Conservation (phyloP, 139 green algal genomes). For the Closterium sp. region DNA sequence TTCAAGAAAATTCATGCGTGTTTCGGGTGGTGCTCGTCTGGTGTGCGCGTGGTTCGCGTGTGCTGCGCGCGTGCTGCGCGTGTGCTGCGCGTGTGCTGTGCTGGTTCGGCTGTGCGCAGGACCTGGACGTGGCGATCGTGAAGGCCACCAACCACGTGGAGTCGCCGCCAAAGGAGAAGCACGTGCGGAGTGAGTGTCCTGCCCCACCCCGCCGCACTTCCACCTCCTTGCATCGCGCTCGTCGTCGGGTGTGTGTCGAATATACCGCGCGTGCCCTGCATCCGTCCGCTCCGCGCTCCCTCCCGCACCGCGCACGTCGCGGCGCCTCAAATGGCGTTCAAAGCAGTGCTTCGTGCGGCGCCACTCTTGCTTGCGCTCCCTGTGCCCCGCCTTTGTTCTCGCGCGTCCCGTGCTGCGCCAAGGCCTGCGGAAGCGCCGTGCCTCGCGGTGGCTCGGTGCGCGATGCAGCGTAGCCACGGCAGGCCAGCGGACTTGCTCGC, state of each 20-base stretch:
- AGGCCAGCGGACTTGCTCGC: background rate
- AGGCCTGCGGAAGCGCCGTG: too few relatives aligned
- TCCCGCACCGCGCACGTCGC: background rate
- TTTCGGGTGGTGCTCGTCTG: background rate
- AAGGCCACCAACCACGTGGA: conserved; percentile 85
- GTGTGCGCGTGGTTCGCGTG: background rate
- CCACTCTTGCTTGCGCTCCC: too few relatives aligned
- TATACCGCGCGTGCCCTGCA: too few relatives aligned
- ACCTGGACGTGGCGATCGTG: conserved; percentile 82
- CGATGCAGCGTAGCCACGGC: background rate
- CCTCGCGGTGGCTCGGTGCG: background rate
- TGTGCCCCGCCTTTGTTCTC: background rate
- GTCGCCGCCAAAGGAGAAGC: conserved; percentile 92
- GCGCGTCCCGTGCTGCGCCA: background rate
- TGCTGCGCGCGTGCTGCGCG: background rate
- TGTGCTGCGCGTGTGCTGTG: background rate
- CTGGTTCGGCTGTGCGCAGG: conserved; percentile 22
- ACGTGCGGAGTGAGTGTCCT: conserved; percentile 67
- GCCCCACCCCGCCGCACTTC: background rate
- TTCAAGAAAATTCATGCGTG: background rate
- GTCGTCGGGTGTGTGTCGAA: too few relatives aligned
- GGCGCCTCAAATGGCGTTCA: too few relatives aligned
- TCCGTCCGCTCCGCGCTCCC: background rate
- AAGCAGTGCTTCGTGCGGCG: too few relatives aligned
- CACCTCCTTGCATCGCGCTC: too few relatives aligned